Evolutionary conservation across 1,139 yeast species (phyloP).

Genomic region (Pichia sp.): DNA sequence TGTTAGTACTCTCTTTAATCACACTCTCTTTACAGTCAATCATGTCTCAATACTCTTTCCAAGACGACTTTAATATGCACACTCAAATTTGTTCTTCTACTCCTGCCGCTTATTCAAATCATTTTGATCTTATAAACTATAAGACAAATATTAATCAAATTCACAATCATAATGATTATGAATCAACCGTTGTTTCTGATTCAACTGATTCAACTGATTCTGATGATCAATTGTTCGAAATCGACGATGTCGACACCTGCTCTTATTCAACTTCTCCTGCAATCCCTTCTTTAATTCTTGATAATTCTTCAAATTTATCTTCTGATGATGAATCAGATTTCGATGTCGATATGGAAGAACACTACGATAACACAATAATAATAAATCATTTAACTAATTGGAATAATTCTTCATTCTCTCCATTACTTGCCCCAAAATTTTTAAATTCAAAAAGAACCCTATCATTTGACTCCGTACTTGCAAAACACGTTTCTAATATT

Average conservation of each 20-base stretch:
- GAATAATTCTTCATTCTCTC: slow-evolving; percentile 1
- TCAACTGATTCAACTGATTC: background rate
- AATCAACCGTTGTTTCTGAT: background rate
- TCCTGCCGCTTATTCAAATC: background rate
- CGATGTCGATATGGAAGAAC: background rate
- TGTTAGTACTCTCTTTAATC: background rate
- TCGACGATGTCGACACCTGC: slow-evolving; percentile 12
- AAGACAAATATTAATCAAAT: background rate
- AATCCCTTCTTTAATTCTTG: background rate
- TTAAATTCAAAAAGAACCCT: background rate
- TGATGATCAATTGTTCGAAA: slow-evolving; percentile 10
- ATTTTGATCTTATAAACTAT: background rate
- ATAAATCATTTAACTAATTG: background rate
- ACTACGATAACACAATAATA: background rate
- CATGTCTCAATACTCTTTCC: slow-evolving; percentile 2
- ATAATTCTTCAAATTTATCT: background rate
- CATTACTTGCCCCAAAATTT: background rate
- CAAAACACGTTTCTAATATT: background rate
- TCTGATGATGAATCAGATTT: background rate
- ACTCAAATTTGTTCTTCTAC: slow-evolving; percentile 5
- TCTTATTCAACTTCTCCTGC: slow-evolving; percentile 1
- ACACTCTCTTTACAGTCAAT: background rate
- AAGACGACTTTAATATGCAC: background rate
- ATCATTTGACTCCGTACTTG: slow-evolving; percentile 10
- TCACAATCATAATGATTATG: background rate